Percentiles rank a stretch among this genome's conserved stretches.
Conservation (phyloP, 768 basidiomycete species). For the Mrakia blollopis region DNA sequence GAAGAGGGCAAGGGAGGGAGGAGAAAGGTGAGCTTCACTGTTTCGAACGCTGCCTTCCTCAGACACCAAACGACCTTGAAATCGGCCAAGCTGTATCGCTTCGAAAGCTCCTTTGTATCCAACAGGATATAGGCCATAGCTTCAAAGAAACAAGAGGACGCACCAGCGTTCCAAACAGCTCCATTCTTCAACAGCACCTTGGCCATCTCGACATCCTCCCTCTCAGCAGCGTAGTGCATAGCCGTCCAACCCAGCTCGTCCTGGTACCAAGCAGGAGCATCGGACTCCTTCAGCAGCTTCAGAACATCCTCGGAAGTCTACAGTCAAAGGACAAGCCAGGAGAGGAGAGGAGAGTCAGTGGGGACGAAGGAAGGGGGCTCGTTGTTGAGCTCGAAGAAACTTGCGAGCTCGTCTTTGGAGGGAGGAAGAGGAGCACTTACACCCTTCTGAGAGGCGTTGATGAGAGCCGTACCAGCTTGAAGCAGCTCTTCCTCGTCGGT, state of each 20-base stretch:
- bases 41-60: too few species aligned
- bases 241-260: slow-evolving; percentile 33
- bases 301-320: slow-evolving; percentile 19
- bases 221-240: slow-evolving; percentile 47
- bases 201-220: slow-evolving; percentile 61
- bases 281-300: slow-evolving; percentile 25
- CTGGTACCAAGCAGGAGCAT: slow-evolving; percentile 32
- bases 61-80: too few species aligned
- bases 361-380: neutral
- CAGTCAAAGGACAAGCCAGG: neutral
- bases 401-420: too few species aligned
- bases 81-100: too few species aligned
- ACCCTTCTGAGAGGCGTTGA: slow-evolving; percentile 20
- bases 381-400: neutral
- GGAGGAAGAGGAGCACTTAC: neutral
- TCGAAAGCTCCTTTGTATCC: too few species aligned
- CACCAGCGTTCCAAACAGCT: slow-evolving; percentile 83
- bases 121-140: too few species aligned
- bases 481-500: slow-evolving; percentile 18
- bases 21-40: too few species aligned
- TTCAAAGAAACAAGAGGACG: slow-evolving; percentile 6
- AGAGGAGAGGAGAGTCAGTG: neutral
- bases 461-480: slow-evolving; percentile 26
- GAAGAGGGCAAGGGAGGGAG: too few species aligned
- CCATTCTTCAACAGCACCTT: slow-evolving; percentile 68